Percentiles rank a stretch among this genome's conserved stretches.
Evolutionary conservation across 164 flowering plant species (phyloP).

Genomic region (Amborella trichopoda): DNA sequence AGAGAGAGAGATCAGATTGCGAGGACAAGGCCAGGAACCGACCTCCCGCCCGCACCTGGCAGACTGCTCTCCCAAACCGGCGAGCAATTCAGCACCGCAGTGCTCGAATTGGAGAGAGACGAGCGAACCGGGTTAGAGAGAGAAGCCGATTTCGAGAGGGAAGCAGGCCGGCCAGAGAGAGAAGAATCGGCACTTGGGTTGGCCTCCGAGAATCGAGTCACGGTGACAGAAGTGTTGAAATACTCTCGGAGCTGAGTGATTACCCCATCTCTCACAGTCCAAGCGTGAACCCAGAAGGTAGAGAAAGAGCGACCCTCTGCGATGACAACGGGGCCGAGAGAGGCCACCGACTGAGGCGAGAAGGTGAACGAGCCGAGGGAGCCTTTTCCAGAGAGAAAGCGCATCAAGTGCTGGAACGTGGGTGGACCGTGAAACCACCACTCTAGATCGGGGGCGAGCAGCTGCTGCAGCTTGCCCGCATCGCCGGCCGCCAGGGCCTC

Average conservation of each 20-base stretch:
- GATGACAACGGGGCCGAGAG: constrained; percentile 8
- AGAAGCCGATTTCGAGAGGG: not conserved
- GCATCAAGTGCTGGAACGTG: constrained; percentile 77
- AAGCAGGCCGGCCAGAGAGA: not conserved
- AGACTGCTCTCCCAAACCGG: constrained; percentile 17
- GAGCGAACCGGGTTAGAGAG: constrained; percentile 6
- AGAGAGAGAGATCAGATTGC: constrained; percentile 11
- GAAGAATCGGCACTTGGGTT: not conserved
- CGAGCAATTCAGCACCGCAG: too few species aligned
- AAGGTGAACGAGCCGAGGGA: not conserved
- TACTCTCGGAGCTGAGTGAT: constrained; percentile 22
- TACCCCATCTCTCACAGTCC: constrained; percentile 23
- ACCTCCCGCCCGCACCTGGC: constrained; percentile 6
- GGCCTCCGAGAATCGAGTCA: constrained; percentile 9
- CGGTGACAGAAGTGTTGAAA: constrained; percentile 22
- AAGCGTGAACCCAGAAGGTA: constrained; percentile 22
- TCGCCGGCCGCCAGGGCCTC: constrained; percentile 68
- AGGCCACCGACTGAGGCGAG: constrained; percentile 2
- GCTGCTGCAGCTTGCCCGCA: constrained; percentile 48
- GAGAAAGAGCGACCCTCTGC: constrained; percentile 11
- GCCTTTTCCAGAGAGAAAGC: constrained; percentile 43
- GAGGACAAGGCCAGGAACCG: constrained; percentile 21
- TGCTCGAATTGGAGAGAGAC: too few species aligned
- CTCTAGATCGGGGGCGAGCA: constrained; percentile 75
- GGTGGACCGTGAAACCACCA: constrained; percentile 99